Evolutionary conservation across 805 yeast species (phyloP).

Genomic region (Yarrowia yakushimensis): DNA sequence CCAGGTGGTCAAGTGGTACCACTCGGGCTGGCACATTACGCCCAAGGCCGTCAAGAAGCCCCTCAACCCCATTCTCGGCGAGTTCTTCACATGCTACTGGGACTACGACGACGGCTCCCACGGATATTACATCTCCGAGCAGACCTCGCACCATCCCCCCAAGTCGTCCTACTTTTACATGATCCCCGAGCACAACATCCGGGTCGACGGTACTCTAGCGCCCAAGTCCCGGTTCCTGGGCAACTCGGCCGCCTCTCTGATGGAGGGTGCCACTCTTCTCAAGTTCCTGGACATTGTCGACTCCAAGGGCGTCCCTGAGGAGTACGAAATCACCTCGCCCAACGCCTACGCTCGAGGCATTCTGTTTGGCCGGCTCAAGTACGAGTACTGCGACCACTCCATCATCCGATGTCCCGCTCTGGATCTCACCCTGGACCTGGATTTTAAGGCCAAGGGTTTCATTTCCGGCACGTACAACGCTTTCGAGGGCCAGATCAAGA

Average conservation of each 20-base stretch:
- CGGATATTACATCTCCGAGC: conserved; percentile 88
- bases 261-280: conserved; percentile 84
- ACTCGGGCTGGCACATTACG: conserved; percentile 96
- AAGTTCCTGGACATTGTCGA: conserved; percentile 60
- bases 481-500: conserved; percentile 69
- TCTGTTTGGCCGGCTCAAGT: conserved; percentile 80
- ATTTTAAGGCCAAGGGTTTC: conserved; percentile 92
- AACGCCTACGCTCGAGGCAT: conserved; percentile 94
- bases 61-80: conserved; percentile 90
- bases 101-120: conserved; percentile 64
- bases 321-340: conserved; percentile 86
- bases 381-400: conserved; percentile 92
- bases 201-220: conserved; percentile 83
- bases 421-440: conserved; percentile 71
- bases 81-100: conserved; percentile 89
- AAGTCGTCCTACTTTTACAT: conserved; percentile 88
- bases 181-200: conserved; percentile 73
- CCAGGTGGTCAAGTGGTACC: conserved; percentile 78
- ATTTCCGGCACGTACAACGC: conserved; percentile 90
- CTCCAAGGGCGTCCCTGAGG: conserved; percentile 51
- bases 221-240: conserved; percentile 90
- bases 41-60: conserved; percentile 99
- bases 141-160: conserved; percentile 98
- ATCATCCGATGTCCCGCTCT: conserved; percentile 58
- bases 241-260: conserved; percentile 93